Evolutionary conservation across 1,284 basidiomycete genomes (phyloP), one percentile per base, ranked within the genome.

Genomic region (Trichosporon sp.): DNA sequence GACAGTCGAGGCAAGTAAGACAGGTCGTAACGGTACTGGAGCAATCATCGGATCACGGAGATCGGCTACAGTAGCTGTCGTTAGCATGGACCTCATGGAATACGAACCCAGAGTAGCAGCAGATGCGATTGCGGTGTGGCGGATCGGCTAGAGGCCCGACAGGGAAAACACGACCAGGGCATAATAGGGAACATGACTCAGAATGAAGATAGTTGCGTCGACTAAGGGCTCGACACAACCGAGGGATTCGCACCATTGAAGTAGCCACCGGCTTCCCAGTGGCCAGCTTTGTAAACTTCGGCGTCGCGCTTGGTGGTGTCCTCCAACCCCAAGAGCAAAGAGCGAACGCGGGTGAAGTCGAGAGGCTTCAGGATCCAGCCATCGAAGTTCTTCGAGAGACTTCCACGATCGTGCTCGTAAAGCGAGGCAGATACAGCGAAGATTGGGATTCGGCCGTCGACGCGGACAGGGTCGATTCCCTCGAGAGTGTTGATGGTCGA

Each of bases 351-450:
- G 71, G 87, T 87, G 82, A 92, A 93, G 78, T 92, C 88, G 71
- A 93, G 90, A 0, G 92, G 92, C 81, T 93, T 93, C 70, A 93
- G 82, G n/a, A 93, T 87, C 91, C 91, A 93, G 9, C 92, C 92
- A 77, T 93, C 92, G 81, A 93, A 88, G 58, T 92, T 88, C 25
- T 85, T 81, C 5, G 84, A 82, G 70, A 93, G 85, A 70, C 89
- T 87, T 0, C 85, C 81, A 2, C 88, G 85, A 78, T 92, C 89
- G 29, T 84, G 82, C 74, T 92, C 90, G 42, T 85, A 83, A 27
- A 93, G 83, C 3, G 91, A 92, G 0, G 92, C 92, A 11, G 90
- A 92, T 3, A 95, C 91, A 3, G 91, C 92, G 74, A 95, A 89
- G 67, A 93, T 91, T 1, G 92, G 92, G 60, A 93, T 88, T 5